Evolutionary conservation across 345 rosid genomes (phyloP).

Genomic region (Camelina neglecta): DNA sequence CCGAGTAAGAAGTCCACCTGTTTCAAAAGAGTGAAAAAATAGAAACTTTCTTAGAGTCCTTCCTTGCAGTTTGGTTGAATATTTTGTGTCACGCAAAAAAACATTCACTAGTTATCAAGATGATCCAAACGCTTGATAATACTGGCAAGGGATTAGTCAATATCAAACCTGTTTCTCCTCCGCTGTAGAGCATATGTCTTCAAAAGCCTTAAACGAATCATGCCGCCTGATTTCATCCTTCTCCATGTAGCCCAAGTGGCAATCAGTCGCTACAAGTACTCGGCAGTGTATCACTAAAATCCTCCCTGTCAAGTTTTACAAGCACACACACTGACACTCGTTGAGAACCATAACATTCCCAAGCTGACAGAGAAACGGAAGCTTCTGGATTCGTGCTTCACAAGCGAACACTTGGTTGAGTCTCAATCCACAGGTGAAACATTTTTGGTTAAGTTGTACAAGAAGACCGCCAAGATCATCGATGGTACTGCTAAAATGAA

Average conservation of each 20-base stretch:
- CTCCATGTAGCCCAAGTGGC: slow-evolving; percentile 97
- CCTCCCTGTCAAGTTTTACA: slow-evolving; percentile 59
- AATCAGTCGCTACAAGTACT: slow-evolving; percentile 91
- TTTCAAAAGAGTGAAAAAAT: no score
- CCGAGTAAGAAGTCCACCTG: slow-evolving; percentile 95
- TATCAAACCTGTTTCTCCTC: slow-evolving; percentile 73
- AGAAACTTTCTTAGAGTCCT: neutral
- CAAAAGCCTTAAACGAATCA: slow-evolving; percentile 93
- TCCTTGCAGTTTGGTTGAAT: neutral
- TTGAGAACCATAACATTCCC: neutral
- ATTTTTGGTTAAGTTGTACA: neutral
- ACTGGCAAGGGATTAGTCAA: neutral
- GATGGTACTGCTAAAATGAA: neutral
- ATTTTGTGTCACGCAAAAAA: no score
- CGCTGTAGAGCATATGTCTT: slow-evolving; percentile 93
- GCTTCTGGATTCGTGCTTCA: neutral
- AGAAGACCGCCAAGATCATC: neutral
- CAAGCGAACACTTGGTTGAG: slow-evolving; percentile 3
- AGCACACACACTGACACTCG: slow-evolving; percentile 20
- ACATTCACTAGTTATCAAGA: no score
- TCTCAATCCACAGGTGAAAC: neutral
- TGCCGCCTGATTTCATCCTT: slow-evolving; percentile 94
- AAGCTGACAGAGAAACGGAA: neutral
- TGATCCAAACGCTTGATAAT: no score
- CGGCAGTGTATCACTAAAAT: slow-evolving; percentile 62